Evolutionary conservation across 1,139 yeast species (phyloP).

Genomic region (Suhomyces choctaworum): DNA sequence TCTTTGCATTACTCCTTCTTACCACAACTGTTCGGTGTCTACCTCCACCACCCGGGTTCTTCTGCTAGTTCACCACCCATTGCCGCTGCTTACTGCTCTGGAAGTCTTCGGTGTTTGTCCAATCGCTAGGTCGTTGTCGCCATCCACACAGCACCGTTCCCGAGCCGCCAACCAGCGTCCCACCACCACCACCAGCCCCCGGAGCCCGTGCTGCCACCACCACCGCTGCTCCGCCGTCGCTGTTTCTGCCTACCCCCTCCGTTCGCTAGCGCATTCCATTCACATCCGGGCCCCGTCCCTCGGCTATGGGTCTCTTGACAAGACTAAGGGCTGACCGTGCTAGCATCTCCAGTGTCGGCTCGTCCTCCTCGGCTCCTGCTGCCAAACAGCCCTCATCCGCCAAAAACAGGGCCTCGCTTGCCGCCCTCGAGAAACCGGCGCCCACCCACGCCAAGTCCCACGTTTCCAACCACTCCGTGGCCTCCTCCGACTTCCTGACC

Average conservation of each 20-base stretch:
- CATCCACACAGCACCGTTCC: too few species aligned
- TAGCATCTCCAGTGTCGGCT: conserved; percentile 6
- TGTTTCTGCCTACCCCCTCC: background rate
- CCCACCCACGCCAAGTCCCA: conserved; percentile 16
- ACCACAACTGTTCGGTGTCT: background rate
- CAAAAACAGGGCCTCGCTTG: conserved; percentile 9
- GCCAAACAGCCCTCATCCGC: conserved; percentile 1
- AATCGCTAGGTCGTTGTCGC: conserved; percentile 1
- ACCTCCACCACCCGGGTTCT: background rate
- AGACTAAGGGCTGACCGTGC: conserved; percentile 18
- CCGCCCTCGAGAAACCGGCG: conserved; percentile 13
- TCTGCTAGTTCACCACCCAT: too few species aligned
- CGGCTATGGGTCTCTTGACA: conserved; percentile 23
- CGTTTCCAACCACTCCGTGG: conserved; percentile 24
- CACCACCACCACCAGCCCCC: background rate
- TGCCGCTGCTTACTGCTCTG: too few species aligned
- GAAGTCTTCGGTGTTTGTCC: conserved; percentile 1
- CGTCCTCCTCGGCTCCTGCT: conserved; percentile 3
- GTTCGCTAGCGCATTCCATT: background rate
- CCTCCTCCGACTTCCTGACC: conserved; percentile 36
- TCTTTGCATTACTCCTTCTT: conserved; percentile 1
- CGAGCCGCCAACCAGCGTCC: too few species aligned
- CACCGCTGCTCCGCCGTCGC: background rate
- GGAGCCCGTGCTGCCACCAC: background rate
- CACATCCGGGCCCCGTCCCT: background rate